Evolutionary conservation across 1,284 basidiomycete species (phyloP).

Genomic region (Omphalotus olearius): DNA sequence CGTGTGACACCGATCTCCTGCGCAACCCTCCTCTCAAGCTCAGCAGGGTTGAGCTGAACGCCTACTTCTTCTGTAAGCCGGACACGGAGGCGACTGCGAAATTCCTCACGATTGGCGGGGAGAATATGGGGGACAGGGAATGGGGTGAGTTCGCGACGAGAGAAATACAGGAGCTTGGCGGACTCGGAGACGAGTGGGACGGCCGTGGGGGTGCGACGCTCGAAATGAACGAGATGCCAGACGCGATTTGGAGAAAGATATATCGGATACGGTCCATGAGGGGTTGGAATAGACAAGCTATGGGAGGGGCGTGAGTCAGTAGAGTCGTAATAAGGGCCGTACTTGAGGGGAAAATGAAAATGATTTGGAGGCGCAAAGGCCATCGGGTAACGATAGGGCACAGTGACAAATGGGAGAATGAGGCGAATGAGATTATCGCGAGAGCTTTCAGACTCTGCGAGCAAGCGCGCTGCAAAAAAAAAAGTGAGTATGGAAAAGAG

Average conservation of each 20-base stretch:
- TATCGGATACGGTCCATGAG: slow-evolving; percentile 52
- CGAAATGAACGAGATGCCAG: slow-evolving; percentile 34
- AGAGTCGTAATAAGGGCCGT: background rate
- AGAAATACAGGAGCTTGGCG: slow-evolving; percentile 61
- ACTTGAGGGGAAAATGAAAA: slow-evolving; percentile 45
- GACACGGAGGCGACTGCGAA: slow-evolving; percentile 19
- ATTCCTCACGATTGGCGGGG: slow-evolving; percentile 41
- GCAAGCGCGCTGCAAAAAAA: slow-evolving; percentile 39
- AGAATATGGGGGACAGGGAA: slow-evolving; percentile 43
- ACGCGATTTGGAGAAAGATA: slow-evolving; percentile 36
- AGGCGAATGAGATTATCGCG: slow-evolving; percentile 44
- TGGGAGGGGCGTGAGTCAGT: slow-evolving; percentile 11
- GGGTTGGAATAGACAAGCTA: slow-evolving; percentile 39
- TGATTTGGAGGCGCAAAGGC: slow-evolving; percentile 59
- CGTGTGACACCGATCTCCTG: slow-evolving; percentile 40
- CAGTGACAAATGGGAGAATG: slow-evolving; percentile 55
- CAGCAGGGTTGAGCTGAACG: background rate
- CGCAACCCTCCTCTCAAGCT: slow-evolving; percentile 2
- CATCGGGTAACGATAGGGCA: slow-evolving; percentile 51
- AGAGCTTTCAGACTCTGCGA: slow-evolving; percentile 31
- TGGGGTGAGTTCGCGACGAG: slow-evolving; percentile 47
- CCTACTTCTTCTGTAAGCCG: background rate
- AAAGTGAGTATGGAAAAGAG: background rate
- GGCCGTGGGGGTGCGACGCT: slow-evolving; percentile 31
- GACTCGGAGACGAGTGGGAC: slow-evolving; percentile 50